phyloP scores from a whole-genome alignment of 805 yeast genomes.

The Hanseniaspora pseudoguilliermondii region DNA sequence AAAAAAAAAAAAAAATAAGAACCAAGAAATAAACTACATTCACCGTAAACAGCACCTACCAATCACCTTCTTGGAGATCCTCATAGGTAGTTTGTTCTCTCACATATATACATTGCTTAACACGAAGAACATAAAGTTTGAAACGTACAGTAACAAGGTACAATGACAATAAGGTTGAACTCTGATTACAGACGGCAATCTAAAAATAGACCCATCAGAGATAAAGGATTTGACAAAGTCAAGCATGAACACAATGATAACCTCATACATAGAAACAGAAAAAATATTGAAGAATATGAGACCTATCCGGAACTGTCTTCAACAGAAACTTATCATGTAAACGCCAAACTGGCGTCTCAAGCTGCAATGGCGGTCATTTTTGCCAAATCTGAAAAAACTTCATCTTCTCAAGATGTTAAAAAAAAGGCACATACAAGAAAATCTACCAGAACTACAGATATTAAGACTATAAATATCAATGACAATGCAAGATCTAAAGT shows the following conservation, averaged over 20 bases:
- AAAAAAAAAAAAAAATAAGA: no score
- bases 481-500: neutral
- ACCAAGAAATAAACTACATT: no score
- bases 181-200: neutral
- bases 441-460: neutral
- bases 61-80: no score
- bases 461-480: neutral
- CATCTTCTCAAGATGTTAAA: no score
- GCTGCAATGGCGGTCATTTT: slow-evolving; percentile 7
- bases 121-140: neutral
- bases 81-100: no score
- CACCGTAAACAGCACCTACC: no score
- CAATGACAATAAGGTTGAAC: neutral
- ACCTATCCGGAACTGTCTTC: no score
- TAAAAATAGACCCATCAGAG: neutral
- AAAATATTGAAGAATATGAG: neutral
- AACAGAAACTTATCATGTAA: neutral
- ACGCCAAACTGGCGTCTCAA: slow-evolving; percentile 10
- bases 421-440: neutral
- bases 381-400: neutral
- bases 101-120: neutral
- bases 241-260: neutral
- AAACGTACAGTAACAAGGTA: neutral
- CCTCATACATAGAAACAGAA: neutral
- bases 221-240: neutral